Conservation (phyloP, 2,329 filamentous ascomycete species). For the Colletotrichum tamarilloi region DNA sequence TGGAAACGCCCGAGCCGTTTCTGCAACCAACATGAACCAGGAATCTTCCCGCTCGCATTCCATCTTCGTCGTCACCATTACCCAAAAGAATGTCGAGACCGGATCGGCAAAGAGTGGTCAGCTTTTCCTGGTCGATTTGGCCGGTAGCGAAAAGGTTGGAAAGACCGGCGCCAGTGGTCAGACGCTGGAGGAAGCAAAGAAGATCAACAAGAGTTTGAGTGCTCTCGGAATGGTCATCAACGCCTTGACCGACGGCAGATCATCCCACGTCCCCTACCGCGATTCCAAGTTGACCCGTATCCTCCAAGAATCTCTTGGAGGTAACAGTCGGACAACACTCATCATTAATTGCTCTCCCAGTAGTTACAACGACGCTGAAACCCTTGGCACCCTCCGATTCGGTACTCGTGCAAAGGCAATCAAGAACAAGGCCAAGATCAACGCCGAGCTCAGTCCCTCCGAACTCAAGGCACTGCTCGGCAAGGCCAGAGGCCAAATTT, state of each 20-base stretch:
- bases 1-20: conserved; percentile 88
- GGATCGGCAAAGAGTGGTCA: conserved; percentile 96
- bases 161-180: conserved; percentile 98
- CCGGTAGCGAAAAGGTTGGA: conserved; percentile 97
- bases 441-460: conserved; percentile 93
- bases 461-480: conserved; percentile 94
- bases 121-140: conserved; percentile 96
- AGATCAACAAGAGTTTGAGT: conserved; percentile 99
- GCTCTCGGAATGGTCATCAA: conserved; percentile 99
- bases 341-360: conserved; percentile 99
- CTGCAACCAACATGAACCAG: conserved; percentile 98
- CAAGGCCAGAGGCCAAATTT: conserved; percentile 90
- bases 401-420: conserved; percentile 97
- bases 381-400: conserved; percentile 89
- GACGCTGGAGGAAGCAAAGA: conserved; percentile 97
- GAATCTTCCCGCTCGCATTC: conserved; percentile 98
- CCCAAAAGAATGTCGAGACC: conserved; percentile 97
- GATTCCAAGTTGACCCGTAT: conserved; percentile 98
- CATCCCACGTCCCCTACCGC: conserved; percentile 93
- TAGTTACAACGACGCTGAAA: conserved; percentile 97
- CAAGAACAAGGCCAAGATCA: conserved; percentile 99
- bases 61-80: conserved; percentile 96
- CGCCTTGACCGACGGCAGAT: conserved; percentile 95
- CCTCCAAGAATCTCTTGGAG: conserved; percentile 94
- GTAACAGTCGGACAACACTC: conserved; percentile 97